phyloP scores from a whole-genome alignment of 164 flowering plant species.

The Annona squamosa region DNA sequence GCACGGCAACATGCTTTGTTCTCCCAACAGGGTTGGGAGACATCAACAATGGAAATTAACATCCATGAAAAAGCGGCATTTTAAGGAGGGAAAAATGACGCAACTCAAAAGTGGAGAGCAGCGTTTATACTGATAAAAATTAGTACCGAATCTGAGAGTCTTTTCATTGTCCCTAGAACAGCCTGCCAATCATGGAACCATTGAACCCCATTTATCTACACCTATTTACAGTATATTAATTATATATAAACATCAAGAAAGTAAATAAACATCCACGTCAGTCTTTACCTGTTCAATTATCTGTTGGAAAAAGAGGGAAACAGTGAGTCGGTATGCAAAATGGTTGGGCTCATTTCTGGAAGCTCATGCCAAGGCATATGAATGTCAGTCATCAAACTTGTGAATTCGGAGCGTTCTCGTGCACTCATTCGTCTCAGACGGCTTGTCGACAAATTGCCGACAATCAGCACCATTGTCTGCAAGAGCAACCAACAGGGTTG shows the following conservation, averaged over 20 bases:
- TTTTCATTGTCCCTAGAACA: not conserved
- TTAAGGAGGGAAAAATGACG: no score
- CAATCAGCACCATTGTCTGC: conserved; percentile 44
- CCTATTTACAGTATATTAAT: not conserved
- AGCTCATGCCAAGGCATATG: not conserved
- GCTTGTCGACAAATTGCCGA: conserved; percentile 24
- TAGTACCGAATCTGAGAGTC: not conserved
- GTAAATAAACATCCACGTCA: not conserved
- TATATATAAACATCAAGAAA: no score
- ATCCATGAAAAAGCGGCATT: no score
- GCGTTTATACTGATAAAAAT: no score
- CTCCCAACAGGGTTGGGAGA: no score
- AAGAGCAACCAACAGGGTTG: conserved; percentile 38
- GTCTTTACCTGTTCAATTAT: not conserved
- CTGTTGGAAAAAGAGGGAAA: conserved; percentile 1
- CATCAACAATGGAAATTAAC: no score
- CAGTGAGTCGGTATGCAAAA: not conserved
- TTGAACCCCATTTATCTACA: not conserved
- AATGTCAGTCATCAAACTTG: not conserved
- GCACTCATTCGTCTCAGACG: not conserved
- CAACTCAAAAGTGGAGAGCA: no score
- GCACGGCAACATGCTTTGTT: no score
- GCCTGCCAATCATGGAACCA: not conserved
- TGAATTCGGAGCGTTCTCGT: not conserved
- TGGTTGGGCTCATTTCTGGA: not conserved